These are phyloP conservation scores for Candida hungchunana DNA, from an alignment of 805 yeast species.

Conservation along the genomic window DNA sequence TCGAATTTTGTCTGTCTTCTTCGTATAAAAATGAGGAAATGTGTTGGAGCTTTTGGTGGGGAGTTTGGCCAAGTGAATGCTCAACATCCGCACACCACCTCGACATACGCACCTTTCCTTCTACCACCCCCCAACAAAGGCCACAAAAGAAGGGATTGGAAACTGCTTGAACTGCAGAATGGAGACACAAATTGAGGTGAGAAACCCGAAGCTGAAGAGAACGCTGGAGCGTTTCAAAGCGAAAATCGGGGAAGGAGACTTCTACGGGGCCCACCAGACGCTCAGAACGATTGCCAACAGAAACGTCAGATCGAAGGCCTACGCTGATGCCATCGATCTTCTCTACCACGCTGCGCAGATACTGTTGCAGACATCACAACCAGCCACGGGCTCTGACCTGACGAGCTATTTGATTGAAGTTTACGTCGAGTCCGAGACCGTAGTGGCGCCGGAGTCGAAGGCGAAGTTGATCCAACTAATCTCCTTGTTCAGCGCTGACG, in stretches of 20 bases:
- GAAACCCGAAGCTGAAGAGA: conserved; percentile 43
- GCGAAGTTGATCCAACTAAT: conserved; percentile 45
- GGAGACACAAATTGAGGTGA: conserved; percentile 17
- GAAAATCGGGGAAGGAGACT: conserved; percentile 69
- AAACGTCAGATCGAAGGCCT: conserved; percentile 65
- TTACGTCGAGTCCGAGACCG: conserved; percentile 46
- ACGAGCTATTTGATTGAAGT: conserved; percentile 68
- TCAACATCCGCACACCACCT: conserved; percentile 1
- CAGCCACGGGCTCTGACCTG: conserved; percentile 79
- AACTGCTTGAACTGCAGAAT: too few species aligned
- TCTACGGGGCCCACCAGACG: conserved; percentile 95
- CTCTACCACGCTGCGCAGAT: conserved; percentile 68
- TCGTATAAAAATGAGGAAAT: not conserved
- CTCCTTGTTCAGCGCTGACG: conserved; percentile 40
- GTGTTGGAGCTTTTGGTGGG: conserved; percentile 1
- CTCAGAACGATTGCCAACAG: conserved; percentile 85
- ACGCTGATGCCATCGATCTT: conserved; percentile 66
- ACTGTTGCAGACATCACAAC: conserved; percentile 64
- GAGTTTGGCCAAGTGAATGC: not conserved
- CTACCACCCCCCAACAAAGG: too few species aligned
- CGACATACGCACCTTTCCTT: too few species aligned
- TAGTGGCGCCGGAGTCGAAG: conserved; percentile 40
- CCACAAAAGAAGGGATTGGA: too few species aligned
- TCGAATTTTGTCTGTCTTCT: too few species aligned
- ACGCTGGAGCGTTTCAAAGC: conserved; percentile 62